Percentiles rank a stretch among this genome's conserved stretches.
Conservation (phyloP, 495 filamentous ascomycete genomes). For the Aspergillus nanangensis region DNA sequence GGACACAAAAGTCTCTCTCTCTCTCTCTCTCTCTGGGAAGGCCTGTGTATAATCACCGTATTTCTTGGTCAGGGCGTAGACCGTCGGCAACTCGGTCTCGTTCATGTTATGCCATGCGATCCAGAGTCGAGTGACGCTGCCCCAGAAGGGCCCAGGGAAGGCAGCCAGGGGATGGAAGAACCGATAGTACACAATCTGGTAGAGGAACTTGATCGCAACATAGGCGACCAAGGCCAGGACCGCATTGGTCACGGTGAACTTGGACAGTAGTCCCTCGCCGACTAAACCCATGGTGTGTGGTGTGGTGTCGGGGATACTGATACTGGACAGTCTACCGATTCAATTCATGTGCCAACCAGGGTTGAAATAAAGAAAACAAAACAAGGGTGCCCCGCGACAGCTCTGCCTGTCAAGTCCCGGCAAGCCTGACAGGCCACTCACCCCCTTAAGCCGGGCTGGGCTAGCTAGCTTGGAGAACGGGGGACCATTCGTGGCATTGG, state of each 20-base stretch:
- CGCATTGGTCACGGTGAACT: constrained; percentile 27
- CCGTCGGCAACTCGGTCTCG: constrained; percentile 34
- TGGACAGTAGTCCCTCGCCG: constrained; percentile 22
- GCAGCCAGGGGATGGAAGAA: constrained; percentile 47
- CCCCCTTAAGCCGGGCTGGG: too few species aligned
- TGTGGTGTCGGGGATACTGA: too few species aligned
- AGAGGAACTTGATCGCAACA: constrained; percentile 20
- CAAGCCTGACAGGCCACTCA: too few species aligned
- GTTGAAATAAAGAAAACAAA: too few species aligned
- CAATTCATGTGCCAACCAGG: too few species aligned
- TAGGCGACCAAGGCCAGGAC: constrained; percentile 22
- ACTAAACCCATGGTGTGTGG: constrained; percentile 29
- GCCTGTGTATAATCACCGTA: constrained; percentile 33
- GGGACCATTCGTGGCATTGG: too few species aligned
- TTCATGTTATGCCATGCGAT: constrained; percentile 43
- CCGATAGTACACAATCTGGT: constrained; percentile 43
- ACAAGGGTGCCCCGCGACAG: too few species aligned
- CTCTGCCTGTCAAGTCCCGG: too few species aligned
- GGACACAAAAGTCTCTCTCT: too few species aligned
- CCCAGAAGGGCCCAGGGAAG: constrained; percentile 55
- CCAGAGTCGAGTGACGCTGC: constrained; percentile 45
- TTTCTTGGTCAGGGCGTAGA: constrained; percentile 41
- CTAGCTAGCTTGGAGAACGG: too few species aligned
- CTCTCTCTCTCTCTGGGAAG: neutral
- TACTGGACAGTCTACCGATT: too few species aligned